Base-by-base conservation (phyloP, 2,329 filamentous ascomycete genomes). In the Corynespora cassiicola region DNA sequence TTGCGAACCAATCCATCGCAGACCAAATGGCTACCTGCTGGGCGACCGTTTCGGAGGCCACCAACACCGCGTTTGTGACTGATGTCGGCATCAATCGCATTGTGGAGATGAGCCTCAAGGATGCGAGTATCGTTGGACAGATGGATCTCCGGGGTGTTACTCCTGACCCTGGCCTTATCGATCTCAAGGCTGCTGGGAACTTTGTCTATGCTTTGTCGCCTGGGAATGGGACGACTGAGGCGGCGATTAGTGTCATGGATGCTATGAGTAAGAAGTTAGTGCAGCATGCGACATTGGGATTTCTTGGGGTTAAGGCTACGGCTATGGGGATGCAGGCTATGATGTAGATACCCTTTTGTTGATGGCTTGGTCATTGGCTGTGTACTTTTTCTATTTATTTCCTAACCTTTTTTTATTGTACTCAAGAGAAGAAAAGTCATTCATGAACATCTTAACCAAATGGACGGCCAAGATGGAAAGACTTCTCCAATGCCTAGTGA, bases 11-110 rank as follows among this genome's bases (percentile, higher is more conserved):
- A n/a, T 48, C 55, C 1, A 65, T 85, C 9, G 63, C 66, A 0
- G 76, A 70, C 23, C 82, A 86, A 52, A 59, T 44, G 6, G 78
- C 79, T 1, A 82, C 78, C 0, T 85, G 81, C 60, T 85, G 82
- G 82, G 72, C 68, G 0, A 69, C 79, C 1, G 66, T 82, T 25
- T 79, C 77, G 0, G 40, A 63, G 0, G 58, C 63, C 0, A 80
- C 77, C 0, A 63, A 69, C 6, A 79, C 73, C 1, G 78, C 76
- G 0, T 86, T 81, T 41, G 78, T 86, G 3, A 78, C 80, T 0
- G 82, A 86, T 46, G 78, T 77, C 0, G 75, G 40, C 0, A 50
- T 66, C 3, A 77, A 82, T 53, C 70, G 74, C 3, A 51, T 86
- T 0, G 73, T 85, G 0, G 80, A 85, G 63, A 76, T 85, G 68